These are phyloP conservation scores for Komagataella populi DNA, from an alignment of 805 yeast genomes.

Conservation along the genomic window DNA sequence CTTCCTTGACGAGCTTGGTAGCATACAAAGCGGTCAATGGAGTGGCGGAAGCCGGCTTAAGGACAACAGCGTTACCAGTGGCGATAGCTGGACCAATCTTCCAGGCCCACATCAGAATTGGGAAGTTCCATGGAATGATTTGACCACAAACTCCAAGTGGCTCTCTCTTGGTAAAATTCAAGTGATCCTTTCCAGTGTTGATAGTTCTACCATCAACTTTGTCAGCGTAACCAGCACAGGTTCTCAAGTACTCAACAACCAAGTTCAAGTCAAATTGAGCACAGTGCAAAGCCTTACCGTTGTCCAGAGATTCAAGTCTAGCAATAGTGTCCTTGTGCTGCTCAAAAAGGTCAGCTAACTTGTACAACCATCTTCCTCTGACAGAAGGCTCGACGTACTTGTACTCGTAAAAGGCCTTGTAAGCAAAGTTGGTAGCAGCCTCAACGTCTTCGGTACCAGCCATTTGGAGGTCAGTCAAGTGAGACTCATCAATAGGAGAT, in stretches of 20 bases:
- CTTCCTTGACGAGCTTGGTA: constrained; percentile 37
- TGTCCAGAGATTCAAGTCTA: constrained; percentile 43
- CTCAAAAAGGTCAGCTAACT: constrained; percentile 35
- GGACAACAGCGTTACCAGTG: constrained; percentile 49
- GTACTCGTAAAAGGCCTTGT: constrained; percentile 44
- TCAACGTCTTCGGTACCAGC: constrained; percentile 54
- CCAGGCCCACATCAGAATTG: constrained; percentile 57
- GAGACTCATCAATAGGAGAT: constrained; percentile 39
- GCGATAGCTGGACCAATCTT: constrained; percentile 57
- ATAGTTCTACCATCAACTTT: constrained; percentile 54
- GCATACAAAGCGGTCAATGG: constrained; percentile 49
- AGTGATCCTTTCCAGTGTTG: constrained; percentile 42
- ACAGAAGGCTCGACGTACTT: constrained; percentile 27
- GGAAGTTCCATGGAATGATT: constrained; percentile 65
- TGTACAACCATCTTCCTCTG: constrained; percentile 30
- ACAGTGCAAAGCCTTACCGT: constrained; percentile 40
- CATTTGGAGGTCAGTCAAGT: constrained; percentile 34
- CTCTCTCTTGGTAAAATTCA: constrained; percentile 50
- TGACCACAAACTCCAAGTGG: constrained; percentile 63
- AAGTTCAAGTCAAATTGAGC: constrained; percentile 50
- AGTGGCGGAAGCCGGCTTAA: constrained; percentile 53
- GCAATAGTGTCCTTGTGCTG: constrained; percentile 36
- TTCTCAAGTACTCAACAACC: constrained; percentile 40
- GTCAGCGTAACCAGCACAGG: constrained; percentile 68
- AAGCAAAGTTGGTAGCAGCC: constrained; percentile 55